Base-by-base conservation (phyloP, 495 filamentous ascomycete genomes). In the Jackrogersella minutella region DNA sequence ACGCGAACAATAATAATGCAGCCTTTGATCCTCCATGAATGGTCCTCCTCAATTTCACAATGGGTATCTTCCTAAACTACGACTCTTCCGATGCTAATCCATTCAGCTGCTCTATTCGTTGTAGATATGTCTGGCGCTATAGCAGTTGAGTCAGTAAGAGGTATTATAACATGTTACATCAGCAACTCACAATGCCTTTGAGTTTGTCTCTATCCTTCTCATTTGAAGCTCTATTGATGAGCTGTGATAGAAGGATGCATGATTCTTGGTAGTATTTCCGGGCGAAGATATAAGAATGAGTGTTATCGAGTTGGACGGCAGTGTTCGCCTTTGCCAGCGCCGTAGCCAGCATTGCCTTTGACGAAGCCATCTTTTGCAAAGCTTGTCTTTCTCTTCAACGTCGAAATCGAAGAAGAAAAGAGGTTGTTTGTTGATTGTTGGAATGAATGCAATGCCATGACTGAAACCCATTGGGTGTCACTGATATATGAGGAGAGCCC, bases 291-390 rank as follows among this genome's bases (percentile, higher is more conserved):
- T 93, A 90, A 74, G 97, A 97, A 69, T 93, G 90, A 3, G 92
- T 93, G 80, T 97, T 96, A 75, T 99, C 95, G 28, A 98, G 86
- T 55, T 96, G 83, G 13, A 99, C 95, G 6, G 95, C 95, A 19
- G 91, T 95, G 68, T 97, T 97, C 34, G 95, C 95, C 77, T 97
- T 97, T 69, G 96, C 88, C 39, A 99, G 79, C 5, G 95, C 95
- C 72, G 90, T 93, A 3, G 93, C 95, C 14, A 99, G 82, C 91
- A 97, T 97, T 19, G 87, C 87, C 77, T 96, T 97, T 71, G 97
- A 91, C 1, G 91, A 92, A 8, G 78, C 78, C 36, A 76, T 75
- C 57, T 78, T 64, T 33, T 66, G 9, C 30, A 17, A 52, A 17
- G n/a, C n/a, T n/a, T n/a, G n/a, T n/a, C n/a, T n/a, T n/a, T n/a